Conservation (phyloP, 2,329 filamentous ascomycete genomes). For the Botrytis hyacinthi region DNA sequence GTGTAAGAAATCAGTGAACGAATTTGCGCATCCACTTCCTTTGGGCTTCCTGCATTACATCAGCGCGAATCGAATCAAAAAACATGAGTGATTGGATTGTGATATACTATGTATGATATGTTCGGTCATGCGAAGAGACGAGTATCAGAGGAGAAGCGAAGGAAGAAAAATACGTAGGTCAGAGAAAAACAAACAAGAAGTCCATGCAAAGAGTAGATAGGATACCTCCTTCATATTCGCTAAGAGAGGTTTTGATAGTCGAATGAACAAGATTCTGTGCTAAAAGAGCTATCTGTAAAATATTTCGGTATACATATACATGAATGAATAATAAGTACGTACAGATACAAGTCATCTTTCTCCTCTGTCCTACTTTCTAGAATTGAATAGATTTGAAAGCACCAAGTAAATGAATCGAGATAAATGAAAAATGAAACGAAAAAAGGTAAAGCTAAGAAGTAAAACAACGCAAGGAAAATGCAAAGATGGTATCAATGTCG, state of each 20-base stretch:
- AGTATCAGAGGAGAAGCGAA: slow-evolving; percentile 87
- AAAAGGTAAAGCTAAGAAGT: not conserved
- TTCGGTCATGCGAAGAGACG: slow-evolving; percentile 77
- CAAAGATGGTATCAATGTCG: slow-evolving; percentile 18
- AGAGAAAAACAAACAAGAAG: slow-evolving; percentile 38
- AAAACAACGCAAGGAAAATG: slow-evolving; percentile 12
- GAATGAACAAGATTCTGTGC: not conserved
- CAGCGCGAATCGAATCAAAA: not conserved
- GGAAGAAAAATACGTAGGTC: slow-evolving; percentile 73
- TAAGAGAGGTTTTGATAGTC: not conserved
- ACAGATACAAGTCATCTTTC: slow-evolving; percentile 8
- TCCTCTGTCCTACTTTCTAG: not conserved
- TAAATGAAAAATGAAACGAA: not conserved
- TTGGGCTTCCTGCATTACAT: not conserved
- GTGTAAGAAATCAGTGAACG: not conserved
- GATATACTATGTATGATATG: not conserved
- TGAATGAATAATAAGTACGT: slow-evolving; percentile 1
- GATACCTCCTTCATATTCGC: not conserved
- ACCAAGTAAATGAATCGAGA: not conserved
- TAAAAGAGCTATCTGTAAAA: not conserved
- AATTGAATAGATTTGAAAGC: not conserved
- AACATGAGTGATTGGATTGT: not conserved
- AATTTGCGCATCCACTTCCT: not conserved
- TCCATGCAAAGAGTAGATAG: slow-evolving; percentile 23
- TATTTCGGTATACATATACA: slow-evolving; percentile 14